Evolutionary conservation across 2,329 filamentous ascomycete species (phyloP).

Genomic region (Cytospora mali): DNA sequence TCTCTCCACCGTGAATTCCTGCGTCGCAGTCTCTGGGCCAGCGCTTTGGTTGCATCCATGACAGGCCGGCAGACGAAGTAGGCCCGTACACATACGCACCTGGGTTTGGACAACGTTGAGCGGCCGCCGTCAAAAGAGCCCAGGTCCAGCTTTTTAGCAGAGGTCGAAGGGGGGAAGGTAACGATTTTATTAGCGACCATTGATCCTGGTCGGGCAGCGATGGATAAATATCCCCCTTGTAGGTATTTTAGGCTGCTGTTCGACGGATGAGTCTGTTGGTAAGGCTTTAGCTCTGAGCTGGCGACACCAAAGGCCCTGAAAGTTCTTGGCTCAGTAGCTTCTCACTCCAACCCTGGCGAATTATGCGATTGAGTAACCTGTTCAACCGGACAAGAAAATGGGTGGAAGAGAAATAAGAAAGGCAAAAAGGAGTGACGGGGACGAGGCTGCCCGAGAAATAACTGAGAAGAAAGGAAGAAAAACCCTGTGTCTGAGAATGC

Average conservation of each 20-base stretch:
- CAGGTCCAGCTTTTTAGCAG: conserved; percentile 8
- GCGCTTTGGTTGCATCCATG: conserved; percentile 29
- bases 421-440: background rate
- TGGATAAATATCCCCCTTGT: conserved; percentile 7
- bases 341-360: background rate
- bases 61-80: conserved; percentile 21
- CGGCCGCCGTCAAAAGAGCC: conserved; percentile 5
- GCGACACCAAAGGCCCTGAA: background rate
- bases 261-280: background rate
- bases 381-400: background rate
- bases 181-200: conserved; percentile 8
- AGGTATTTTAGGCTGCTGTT: background rate
- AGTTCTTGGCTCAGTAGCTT: background rate
- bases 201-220: conserved; percentile 18
- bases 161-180: conserved; percentile 4
- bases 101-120: conserved; percentile 6
- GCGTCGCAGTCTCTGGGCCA: conserved; percentile 25
- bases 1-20: conserved; percentile 23
- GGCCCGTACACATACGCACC: conserved; percentile 22
- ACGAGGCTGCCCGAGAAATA: background rate
- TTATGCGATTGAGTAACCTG: background rate
- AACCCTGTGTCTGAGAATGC: background rate
- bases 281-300: background rate
- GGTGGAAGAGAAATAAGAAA: background rate
- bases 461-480: background rate